Conservation (phyloP, 495 filamentous ascomycete species). For the Hapsidospora chrysogenum region DNA sequence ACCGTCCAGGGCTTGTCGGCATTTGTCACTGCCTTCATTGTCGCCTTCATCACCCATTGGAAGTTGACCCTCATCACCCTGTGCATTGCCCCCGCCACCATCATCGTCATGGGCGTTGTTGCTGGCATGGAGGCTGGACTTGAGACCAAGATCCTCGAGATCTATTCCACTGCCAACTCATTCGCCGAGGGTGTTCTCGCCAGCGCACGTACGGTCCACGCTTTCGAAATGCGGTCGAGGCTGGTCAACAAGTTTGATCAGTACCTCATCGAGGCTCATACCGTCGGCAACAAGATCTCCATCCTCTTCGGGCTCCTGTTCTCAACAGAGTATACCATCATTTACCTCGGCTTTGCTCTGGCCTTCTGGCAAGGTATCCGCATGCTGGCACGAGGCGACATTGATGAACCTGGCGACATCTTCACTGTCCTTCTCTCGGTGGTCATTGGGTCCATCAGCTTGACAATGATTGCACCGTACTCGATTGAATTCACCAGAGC, state of each 20-base stretch:
- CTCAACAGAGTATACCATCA: constrained; percentile 2
- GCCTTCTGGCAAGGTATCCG: constrained; percentile 16
- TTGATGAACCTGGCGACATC: constrained; percentile 11
- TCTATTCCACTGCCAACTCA: constrained; percentile 1
- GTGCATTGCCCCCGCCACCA: constrained; percentile 21
- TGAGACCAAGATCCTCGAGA: constrained; percentile 18
- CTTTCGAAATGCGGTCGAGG: constrained; percentile 4
- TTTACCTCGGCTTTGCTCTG: constrained; percentile 8
- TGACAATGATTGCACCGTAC: constrained; percentile 13
- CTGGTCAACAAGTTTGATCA: constrained; percentile 26
- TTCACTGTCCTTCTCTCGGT: constrained; percentile 61
- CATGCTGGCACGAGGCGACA: constrained; percentile 7
- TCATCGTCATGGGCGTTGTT: constrained; percentile 19
- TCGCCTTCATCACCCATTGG: constrained; percentile 28
- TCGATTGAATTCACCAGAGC: constrained; percentile 12
- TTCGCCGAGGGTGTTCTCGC: constrained; percentile 71
- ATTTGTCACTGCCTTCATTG: constrained; percentile 36
- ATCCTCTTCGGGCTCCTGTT: background rate
- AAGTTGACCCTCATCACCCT: constrained; percentile 21
- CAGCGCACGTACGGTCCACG: constrained; percentile 37
- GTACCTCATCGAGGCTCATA: constrained; percentile 56
- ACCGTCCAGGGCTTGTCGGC: constrained; percentile 30
- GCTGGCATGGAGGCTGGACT: constrained; percentile 21
- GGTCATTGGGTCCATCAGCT: constrained; percentile 42
- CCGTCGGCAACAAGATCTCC: constrained; percentile 9